These are phyloP conservation scores for Cryphonectria nitschkei DNA, from an alignment of 2,329 filamentous ascomycete species.

Conservation along the genomic window DNA sequence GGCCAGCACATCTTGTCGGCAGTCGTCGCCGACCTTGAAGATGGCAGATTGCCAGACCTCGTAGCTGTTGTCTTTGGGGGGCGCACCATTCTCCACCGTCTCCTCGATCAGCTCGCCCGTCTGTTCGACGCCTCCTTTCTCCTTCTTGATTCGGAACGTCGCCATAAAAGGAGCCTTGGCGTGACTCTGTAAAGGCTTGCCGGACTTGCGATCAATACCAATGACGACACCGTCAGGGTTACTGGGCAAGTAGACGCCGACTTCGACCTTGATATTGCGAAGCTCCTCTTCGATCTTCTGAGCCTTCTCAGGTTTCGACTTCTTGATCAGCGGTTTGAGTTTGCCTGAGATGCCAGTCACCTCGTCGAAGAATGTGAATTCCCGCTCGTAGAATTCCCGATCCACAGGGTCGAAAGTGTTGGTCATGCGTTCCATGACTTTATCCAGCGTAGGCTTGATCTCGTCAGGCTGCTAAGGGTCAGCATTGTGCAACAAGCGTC, in stretches of 20 bases:
- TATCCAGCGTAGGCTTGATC: slow-evolving; percentile 91
- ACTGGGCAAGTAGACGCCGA: slow-evolving; percentile 94
- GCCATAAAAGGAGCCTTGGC: slow-evolving; percentile 99
- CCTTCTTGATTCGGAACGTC: slow-evolving; percentile 94
- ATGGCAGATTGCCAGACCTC: slow-evolving; percentile 99
- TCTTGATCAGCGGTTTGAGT: slow-evolving; percentile 89
- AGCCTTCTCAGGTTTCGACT: slow-evolving; percentile 94
- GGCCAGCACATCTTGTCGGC: slow-evolving; percentile 93
- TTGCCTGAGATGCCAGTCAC: slow-evolving; percentile 96
- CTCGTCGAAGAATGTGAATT: slow-evolving; percentile 98
- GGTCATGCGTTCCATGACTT: slow-evolving; percentile 84
- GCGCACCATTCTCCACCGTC: slow-evolving; percentile 43
- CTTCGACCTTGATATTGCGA: slow-evolving; percentile 94
- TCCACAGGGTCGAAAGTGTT: slow-evolving; percentile 80
- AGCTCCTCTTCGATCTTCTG: slow-evolving; percentile 99
- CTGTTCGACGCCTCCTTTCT: slow-evolving; percentile 55
- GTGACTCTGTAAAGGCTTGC: slow-evolving; percentile 95
- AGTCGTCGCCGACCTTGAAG: slow-evolving; percentile 99
- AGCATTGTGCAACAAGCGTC: slow-evolving; percentile 23
- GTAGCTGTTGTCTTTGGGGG: slow-evolving; percentile 60
- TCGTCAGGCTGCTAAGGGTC: slow-evolving; percentile 68
- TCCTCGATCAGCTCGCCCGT: slow-evolving; percentile 57
- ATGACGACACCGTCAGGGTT: slow-evolving; percentile 98
- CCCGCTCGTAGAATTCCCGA: slow-evolving; percentile 84
- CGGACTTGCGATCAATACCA: slow-evolving; percentile 96